A percentile compares a stretch with the other conserved stretches of the same genome.
phyloP scores from a whole-genome alignment of 2,329 filamentous ascomycete species.

The Claviceps arundinis region DNA sequence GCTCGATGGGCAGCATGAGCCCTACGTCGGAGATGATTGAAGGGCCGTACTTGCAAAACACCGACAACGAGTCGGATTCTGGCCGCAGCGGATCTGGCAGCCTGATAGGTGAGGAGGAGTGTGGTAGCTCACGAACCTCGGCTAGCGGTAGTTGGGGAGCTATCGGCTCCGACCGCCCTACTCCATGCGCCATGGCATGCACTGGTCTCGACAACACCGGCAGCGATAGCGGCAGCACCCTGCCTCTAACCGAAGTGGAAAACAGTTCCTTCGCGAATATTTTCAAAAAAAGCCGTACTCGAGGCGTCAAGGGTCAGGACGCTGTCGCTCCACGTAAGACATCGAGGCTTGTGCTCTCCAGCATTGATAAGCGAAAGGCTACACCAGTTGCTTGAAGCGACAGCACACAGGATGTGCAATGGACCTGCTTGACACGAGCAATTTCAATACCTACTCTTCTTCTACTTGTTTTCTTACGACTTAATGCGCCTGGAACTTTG shows the following conservation, averaged over 20 bases:
- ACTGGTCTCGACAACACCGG: conserved; percentile 52
- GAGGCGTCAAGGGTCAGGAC: conserved; percentile 39
- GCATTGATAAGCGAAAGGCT: conserved; percentile 74
- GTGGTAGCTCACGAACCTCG: conserved; percentile 62
- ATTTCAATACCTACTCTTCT: conserved; percentile 13
- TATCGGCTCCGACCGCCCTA: conserved; percentile 77
- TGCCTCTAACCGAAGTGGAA: conserved; percentile 31
- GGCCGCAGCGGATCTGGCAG: conserved; percentile 66
- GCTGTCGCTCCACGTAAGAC: conserved; percentile 61
- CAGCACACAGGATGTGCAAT: neutral
- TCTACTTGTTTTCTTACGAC: conserved; percentile 19
- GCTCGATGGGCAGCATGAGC: conserved; percentile 65
- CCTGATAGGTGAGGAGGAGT: conserved; percentile 58
- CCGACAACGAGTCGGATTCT: conserved; percentile 63
- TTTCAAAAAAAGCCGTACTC: conserved; percentile 45
- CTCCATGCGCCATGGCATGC: conserved; percentile 51
- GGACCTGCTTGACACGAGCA: conserved; percentile 1
- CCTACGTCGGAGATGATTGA: conserved; percentile 73
- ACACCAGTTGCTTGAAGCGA: conserved; percentile 12
- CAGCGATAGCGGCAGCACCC: conserved; percentile 40
- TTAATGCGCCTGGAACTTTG: conserved; percentile 24
- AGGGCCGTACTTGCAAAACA: conserved; percentile 51
- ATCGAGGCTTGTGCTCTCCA: conserved; percentile 76
- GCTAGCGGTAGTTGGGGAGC: conserved; percentile 63
- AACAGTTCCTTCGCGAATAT: conserved; percentile 51